Conservation (phyloP, 2,329 filamentous ascomycete genomes). For the Parastagonospora avenae region DNA sequence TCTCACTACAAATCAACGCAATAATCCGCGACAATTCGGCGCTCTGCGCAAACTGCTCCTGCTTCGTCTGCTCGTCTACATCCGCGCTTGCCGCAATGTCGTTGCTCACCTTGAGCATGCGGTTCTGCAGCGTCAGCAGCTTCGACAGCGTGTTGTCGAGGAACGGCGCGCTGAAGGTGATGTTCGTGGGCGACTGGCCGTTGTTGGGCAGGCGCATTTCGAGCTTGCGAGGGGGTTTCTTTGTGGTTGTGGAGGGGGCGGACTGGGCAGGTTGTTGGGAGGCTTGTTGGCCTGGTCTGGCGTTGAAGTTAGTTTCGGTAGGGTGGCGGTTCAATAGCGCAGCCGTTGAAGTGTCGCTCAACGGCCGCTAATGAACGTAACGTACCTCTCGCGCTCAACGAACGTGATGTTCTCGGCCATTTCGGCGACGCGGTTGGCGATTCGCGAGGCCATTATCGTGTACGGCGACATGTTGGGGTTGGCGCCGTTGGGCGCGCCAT, state of each 20-base stretch:
- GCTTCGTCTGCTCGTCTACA: conserved; percentile 54
- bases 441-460: conserved; percentile 57
- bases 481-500: conserved; percentile 35
- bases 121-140: conserved; percentile 55
- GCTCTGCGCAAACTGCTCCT: conserved; percentile 57
- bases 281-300: conserved; percentile 27
- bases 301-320: not conserved
- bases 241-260: conserved; percentile 27
- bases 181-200: conserved; percentile 41
- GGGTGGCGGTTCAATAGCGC: conserved; percentile 12
- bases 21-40: conserved; percentile 57
- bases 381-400: conserved; percentile 51
- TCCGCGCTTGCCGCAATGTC: conserved; percentile 53
- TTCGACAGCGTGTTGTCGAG: conserved; percentile 59
- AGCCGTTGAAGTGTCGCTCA: conserved; percentile 7
- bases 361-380: conserved; percentile 19
- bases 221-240: conserved; percentile 55
- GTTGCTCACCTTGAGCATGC: conserved; percentile 55
- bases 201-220: conserved; percentile 54
- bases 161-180: conserved; percentile 59
- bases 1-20: conserved; percentile 58
- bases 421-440: conserved; percentile 58
- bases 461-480: conserved; percentile 50
- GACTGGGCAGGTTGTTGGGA: conserved; percentile 26
- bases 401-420: conserved; percentile 61